Evolutionary conservation across 2,329 filamentous ascomycete species (phyloP).

Genomic region (Stachybotrys echinatus): DNA sequence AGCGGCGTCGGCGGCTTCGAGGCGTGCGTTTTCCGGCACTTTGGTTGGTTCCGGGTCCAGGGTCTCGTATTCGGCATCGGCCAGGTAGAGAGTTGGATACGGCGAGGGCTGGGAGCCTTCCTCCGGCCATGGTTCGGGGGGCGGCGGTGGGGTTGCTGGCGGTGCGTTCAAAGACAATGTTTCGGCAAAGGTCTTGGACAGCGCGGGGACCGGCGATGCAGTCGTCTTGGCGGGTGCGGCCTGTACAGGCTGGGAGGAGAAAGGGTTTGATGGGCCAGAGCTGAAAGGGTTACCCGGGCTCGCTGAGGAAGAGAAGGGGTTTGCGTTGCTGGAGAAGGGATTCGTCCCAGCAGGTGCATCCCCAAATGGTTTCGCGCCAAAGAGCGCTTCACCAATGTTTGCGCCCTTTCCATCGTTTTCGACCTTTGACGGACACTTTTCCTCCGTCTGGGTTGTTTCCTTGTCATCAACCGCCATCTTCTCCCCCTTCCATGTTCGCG

Average conservation of each 20-base stretch:
- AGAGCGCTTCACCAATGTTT: constrained; percentile 60
- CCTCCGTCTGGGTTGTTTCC: constrained; percentile 22
- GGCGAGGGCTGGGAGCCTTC: constrained; percentile 58
- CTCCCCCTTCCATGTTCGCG: constrained; percentile 47
- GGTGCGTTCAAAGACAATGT: constrained; percentile 68
- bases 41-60: constrained; percentile 57
- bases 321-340: constrained; percentile 52
- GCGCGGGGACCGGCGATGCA: constrained; percentile 32
- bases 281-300: constrained; percentile 22
- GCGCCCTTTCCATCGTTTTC: constrained; percentile 23
- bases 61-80: constrained; percentile 88
- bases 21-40: constrained; percentile 41
- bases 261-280: constrained; percentile 19
- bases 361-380: constrained; percentile 54
- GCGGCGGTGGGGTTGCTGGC: constrained; percentile 22
- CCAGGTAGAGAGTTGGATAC: constrained; percentile 72
- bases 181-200: constrained; percentile 59
- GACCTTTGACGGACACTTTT: constrained; percentile 27
- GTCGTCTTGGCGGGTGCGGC: constrained; percentile 20
- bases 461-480: constrained; percentile 13
- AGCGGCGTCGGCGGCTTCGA: constrained; percentile 32
- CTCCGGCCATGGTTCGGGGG: constrained; percentile 71
- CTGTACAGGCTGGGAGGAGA: constrained; percentile 25
- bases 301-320: constrained; percentile 37
- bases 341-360: constrained; percentile 38